These are phyloP conservation scores for Trichosporon coremiiforme DNA, from an alignment of 1,284 basidiomycete species.

Conservation along the genomic window DNA sequence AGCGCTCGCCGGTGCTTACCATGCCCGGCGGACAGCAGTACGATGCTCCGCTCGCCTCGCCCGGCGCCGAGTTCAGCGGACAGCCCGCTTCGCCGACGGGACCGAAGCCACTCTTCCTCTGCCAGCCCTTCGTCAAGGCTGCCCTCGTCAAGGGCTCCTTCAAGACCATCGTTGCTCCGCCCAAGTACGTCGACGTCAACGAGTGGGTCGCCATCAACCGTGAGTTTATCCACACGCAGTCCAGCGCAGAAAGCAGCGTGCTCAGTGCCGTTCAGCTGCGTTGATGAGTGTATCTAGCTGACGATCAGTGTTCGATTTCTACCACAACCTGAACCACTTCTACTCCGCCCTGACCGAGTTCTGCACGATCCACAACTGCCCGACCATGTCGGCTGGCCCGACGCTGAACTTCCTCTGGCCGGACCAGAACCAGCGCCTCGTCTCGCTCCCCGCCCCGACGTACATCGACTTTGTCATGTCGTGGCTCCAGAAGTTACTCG, in stretches of 20 bases:
- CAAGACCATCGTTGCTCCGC: slow-evolving; percentile 96
- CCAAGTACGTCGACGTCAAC: slow-evolving; percentile 95
- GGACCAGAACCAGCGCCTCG: slow-evolving; percentile 89
- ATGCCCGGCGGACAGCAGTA: slow-evolving; percentile 36
- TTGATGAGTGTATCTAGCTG: not conserved
- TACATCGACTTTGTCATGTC: slow-evolving; percentile 99
- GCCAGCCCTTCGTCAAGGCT: slow-evolving; percentile 92
- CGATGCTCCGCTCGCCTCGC: slow-evolving; percentile 48
- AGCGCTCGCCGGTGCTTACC: slow-evolving; percentile 46
- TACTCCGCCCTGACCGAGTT: slow-evolving; percentile 94
- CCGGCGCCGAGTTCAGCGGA: slow-evolving; percentile 41
- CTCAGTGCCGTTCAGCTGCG: too few relatives aligned
- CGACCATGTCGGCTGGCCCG: slow-evolving; percentile 89
- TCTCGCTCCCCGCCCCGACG: slow-evolving; percentile 90
- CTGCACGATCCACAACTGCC: slow-evolving; percentile 85
- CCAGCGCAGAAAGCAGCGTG: too few relatives aligned
- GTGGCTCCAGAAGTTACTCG: slow-evolving; percentile 91
- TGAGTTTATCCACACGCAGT: slow-evolving; percentile 58
- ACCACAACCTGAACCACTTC: slow-evolving; percentile 95
- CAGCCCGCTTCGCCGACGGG: slow-evolving; percentile 30
- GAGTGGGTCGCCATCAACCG: slow-evolving; percentile 99
- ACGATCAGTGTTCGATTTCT: slow-evolving; percentile 83
- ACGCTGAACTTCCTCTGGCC: slow-evolving; percentile 98
- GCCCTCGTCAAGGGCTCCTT: slow-evolving; percentile 98
- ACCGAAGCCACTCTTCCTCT: slow-evolving; percentile 74